These are phyloP conservation scores for Suillus sp. DNA, from an alignment of 768 basidiomycete species.

Conservation along the genomic window DNA sequence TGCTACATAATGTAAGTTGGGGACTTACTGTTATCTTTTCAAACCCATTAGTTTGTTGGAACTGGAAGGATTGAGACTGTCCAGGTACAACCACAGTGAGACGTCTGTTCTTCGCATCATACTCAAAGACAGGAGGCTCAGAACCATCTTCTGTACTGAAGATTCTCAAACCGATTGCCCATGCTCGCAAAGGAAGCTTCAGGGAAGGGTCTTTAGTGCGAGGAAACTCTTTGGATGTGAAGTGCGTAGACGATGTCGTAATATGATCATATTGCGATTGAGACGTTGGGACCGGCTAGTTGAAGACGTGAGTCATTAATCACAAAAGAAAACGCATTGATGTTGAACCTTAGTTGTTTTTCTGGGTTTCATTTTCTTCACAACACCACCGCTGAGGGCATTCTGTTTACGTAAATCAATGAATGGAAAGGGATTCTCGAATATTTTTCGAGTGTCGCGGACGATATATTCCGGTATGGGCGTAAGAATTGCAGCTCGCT, in stretches of 20 bases:
- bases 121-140: background rate
- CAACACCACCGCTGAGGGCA: background rate
- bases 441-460: constrained; percentile 6
- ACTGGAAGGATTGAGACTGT: background rate
- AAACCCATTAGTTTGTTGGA: background rate
- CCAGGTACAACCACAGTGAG: background rate
- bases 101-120: background rate
- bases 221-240: constrained; percentile 13
- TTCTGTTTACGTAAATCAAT: constrained; percentile 15
- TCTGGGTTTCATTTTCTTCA: constrained; percentile 29
- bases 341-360: constrained; percentile 23
- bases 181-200: constrained; percentile 28
- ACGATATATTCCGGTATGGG: constrained; percentile 21
- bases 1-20: background rate
- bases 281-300: background rate
- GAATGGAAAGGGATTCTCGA: constrained; percentile 16
- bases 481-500: background rate
- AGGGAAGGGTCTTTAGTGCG: constrained; percentile 9
- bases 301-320: background rate
- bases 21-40: background rate
- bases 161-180: constrained; percentile 28
- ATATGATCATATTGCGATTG: constrained; percentile 21
- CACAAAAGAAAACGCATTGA: background rate
- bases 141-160: background rate
- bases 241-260: constrained; percentile 31